Evolutionary conservation across 306 rosid species (phyloP).

Genomic region (Carpinus fangiana): DNA sequence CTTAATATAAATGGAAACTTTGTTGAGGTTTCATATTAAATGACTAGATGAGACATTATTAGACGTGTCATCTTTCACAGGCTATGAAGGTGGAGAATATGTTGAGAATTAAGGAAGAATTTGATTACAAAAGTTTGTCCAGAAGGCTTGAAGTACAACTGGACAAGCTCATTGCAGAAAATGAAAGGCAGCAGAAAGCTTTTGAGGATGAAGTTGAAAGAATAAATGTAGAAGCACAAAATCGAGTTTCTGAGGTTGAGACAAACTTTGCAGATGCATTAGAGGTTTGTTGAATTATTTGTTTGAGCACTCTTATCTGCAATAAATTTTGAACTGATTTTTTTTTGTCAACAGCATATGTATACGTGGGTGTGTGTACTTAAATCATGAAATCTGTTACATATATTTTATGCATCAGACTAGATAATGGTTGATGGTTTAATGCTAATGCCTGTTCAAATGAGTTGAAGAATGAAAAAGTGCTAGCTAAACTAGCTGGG

Average conservation of each 20-base stretch:
- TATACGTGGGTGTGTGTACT: neutral
- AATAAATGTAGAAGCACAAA: constrained; percentile 69
- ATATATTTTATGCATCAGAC: constrained; percentile 12
- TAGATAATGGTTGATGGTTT: neutral
- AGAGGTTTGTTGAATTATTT: constrained; percentile 63
- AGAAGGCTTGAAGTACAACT: constrained; percentile 86
- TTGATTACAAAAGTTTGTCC: constrained; percentile 94
- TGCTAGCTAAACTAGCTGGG: neutral
- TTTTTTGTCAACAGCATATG: neutral
- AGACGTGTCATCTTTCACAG: constrained; percentile 40
- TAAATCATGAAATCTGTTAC: constrained; percentile 12
- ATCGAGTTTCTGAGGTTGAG: constrained; percentile 76
- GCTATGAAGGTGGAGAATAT: constrained; percentile 99
- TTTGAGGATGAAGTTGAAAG: constrained; percentile 84
- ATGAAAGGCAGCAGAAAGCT: constrained; percentile 88
- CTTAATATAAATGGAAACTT: neutral
- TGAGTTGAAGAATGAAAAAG: neutral
- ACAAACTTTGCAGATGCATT: constrained; percentile 85
- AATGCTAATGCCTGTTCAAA: neutral
- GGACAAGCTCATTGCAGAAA: constrained; percentile 87
- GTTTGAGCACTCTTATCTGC: constrained; percentile 19
- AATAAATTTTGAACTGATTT: neutral
- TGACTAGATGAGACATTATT: constrained; percentile 13
- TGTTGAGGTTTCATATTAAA: constrained; percentile 10
- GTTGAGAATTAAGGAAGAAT: constrained; percentile 96